phyloP scores from a whole-genome alignment of 257 asterid species.

The Striga asiatica region DNA sequence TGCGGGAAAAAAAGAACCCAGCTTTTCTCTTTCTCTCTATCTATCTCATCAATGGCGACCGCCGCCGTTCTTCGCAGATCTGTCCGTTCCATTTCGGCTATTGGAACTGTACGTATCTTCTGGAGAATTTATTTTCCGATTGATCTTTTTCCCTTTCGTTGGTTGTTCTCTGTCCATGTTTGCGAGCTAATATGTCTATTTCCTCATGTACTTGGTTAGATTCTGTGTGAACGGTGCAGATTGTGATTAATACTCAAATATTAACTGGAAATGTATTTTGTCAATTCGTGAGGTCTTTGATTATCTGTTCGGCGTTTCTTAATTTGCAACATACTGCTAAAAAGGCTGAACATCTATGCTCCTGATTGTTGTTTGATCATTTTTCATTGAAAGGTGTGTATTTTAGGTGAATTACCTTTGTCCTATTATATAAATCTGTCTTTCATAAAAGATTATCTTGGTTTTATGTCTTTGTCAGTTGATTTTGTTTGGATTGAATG shows the following conservation, averaged over 20 bases:
- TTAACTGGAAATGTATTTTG: background rate
- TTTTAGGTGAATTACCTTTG: background rate
- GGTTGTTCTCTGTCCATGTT: background rate
- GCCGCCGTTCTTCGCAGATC: conserved; percentile 52
- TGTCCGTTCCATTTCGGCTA: conserved; percentile 42
- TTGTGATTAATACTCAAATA: no score
- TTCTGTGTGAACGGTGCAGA: background rate
- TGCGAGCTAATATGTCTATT: background rate
- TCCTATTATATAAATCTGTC: background rate
- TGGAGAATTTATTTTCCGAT: background rate
- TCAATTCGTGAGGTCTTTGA: background rate
- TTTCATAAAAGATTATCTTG: background rate
- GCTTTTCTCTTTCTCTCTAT: background rate
- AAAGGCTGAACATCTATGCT: background rate
- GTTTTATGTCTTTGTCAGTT: background rate
- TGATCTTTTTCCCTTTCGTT: background rate
- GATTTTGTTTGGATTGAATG: background rate
- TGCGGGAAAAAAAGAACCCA: background rate
- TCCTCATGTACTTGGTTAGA: background rate
- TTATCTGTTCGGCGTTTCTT: background rate
- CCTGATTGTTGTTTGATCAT: background rate
- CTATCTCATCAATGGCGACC: conserved; percentile 39
- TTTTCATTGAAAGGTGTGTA: background rate
- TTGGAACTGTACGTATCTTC: conserved; percentile 27
- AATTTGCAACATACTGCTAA: background rate